A percentile compares a stretch with the other conserved stretches of the same genome.
These are phyloP conservation scores for Mrakia blollopis DNA, from an alignment of 768 basidiomycete species.

Conservation along the genomic window DNA sequence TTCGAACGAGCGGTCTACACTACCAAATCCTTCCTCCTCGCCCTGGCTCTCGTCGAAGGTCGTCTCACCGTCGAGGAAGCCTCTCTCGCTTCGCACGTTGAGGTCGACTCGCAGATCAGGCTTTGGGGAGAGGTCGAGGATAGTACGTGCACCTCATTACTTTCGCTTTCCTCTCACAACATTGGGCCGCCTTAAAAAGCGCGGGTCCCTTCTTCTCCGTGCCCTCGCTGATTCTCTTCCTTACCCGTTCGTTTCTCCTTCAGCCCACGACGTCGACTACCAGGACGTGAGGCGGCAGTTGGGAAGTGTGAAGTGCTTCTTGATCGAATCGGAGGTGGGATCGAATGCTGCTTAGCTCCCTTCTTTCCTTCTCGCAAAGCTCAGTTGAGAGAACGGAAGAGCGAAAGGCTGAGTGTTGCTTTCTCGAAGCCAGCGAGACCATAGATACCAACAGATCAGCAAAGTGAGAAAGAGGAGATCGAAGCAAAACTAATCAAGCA, in stretches of 20 bases:
- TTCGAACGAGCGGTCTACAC: slow-evolving; percentile 86
- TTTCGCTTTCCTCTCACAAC: background rate
- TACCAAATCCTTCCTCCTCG: slow-evolving; percentile 86
- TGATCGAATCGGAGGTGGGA: slow-evolving; percentile 38
- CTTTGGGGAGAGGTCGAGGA: slow-evolving; percentile 99
- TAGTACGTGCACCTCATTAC: slow-evolving; percentile 58
- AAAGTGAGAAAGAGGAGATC: no score
- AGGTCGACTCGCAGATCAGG: slow-evolving; percentile 92
- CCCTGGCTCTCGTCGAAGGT: slow-evolving; percentile 72
- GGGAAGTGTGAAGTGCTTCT: slow-evolving; percentile 67
- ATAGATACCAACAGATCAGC: no score
- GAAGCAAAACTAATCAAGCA: no score
- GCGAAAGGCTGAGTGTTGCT: no score
- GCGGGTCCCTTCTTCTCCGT: background rate
- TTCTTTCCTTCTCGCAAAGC: no score
- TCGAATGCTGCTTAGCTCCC: background rate
- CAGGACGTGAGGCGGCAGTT: slow-evolving; percentile 84
- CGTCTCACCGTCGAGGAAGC: slow-evolving; percentile 77
- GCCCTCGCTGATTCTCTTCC: background rate
- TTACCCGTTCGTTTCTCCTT: background rate
- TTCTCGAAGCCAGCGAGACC: no score
- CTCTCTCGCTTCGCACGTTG: slow-evolving; percentile 76
- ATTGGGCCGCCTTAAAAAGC: background rate
- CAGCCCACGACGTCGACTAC: slow-evolving; percentile 97
- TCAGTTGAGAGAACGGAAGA: no score